Base-by-base conservation (phyloP, 495 filamentous ascomycete species). In the Trichoderma reesei region DNA sequence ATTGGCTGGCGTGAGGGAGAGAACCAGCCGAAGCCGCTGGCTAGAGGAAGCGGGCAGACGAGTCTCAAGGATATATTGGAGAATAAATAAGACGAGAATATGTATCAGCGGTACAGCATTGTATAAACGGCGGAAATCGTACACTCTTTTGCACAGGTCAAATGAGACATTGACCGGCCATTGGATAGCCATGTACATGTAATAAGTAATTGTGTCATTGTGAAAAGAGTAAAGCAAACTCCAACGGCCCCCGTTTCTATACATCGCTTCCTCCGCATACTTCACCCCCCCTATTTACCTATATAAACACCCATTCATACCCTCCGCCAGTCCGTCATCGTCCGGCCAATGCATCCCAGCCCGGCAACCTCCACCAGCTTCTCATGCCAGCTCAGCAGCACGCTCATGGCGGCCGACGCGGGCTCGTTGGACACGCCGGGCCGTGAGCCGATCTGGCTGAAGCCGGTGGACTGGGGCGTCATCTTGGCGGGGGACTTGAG, bases 1-100 rank as follows among this genome's bases (percentile, higher is more conserved):
- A 98, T 99, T 77, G 95, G 95, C 18, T 99, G 95, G 95, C 95
- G 93, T 74, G 90, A 93, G 68, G 87, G 88, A 0, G 79, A 82
- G 36, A 81, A 86, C 60, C 92, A 97, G 76, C 75, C 84, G 54
- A 77, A 92, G 76, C 92, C 95, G 38, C 74, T 97, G 67, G 73
- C 83, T 65, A 83, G 95, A 65, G 95, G 95, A 1, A 96, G 84
- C 67, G 92, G 90, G 13, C 79, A 93, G 71, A 72, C 93, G 26
- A 92, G 84, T 74, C 76, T 97, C 60, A 92, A 92, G 73, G 90
- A 96, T 77, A 75, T 92, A 18, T 73, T 96, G 41, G 91, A 78
- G 66, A 70, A 68, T 26, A 75, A 79, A 59, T 72, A 71, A 61
- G 46, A 61, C 9, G 7, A n/a, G 37, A 6, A 39, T 56, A 56